phyloP scores from a whole-genome alignment of 495 filamentous ascomycete species.

The Jackrogersella minutella region DNA sequence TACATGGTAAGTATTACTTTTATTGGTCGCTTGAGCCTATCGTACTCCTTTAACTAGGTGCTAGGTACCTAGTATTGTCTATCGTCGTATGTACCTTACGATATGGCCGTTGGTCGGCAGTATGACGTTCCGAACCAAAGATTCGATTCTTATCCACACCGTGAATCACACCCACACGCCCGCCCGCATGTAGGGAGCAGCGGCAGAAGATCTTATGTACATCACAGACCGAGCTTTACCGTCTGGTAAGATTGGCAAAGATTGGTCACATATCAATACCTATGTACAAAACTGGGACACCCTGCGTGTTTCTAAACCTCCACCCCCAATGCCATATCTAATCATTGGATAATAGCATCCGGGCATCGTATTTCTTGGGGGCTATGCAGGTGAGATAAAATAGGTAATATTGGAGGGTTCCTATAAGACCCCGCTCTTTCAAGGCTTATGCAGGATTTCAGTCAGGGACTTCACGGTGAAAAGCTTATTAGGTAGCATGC shows the following conservation, averaged over 20 bases:
- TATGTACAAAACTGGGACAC: too few species aligned
- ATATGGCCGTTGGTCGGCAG: background rate
- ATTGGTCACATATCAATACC: background rate
- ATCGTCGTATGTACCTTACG: background rate
- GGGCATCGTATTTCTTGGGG: constrained; percentile 5
- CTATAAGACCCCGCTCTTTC: constrained; percentile 6
- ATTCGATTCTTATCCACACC: background rate
- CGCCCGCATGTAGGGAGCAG: background rate
- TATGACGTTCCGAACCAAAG: background rate
- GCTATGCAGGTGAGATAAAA: constrained; percentile 10
- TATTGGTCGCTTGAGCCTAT: background rate
- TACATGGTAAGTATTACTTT: background rate
- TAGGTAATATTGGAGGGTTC: too few species aligned
- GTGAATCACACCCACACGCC: background rate
- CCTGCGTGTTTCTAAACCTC: background rate
- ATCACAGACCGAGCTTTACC: background rate
- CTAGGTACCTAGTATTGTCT: too few species aligned
- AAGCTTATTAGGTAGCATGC: background rate
- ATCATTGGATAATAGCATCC: background rate
- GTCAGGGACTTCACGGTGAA: background rate
- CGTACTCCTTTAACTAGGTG: too few species aligned
- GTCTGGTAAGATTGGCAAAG: background rate
- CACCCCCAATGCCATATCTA: background rate
- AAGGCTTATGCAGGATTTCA: background rate
- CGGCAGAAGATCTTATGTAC: too few species aligned